phyloP scores from a whole-genome alignment of 371 early-diverging fungal species.

The Apophysomyces sp. region DNA sequence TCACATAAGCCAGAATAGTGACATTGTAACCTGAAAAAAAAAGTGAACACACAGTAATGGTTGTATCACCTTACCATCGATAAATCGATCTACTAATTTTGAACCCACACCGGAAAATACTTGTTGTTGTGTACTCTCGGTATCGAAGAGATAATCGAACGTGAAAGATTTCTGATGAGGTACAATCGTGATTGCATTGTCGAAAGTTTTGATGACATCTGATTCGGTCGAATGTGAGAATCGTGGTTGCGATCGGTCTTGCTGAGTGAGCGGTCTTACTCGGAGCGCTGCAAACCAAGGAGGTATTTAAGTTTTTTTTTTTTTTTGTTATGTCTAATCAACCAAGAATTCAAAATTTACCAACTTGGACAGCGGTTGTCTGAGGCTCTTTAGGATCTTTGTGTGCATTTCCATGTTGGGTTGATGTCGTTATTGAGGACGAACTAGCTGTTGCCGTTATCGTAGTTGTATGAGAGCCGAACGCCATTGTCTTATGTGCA shows the following conservation, averaged over 20 bases:
- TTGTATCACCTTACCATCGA: conserved; percentile 69
- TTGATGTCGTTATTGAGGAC: conserved; percentile 6
- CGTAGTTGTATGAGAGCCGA: conserved; percentile 2
- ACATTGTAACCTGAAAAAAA: conserved; percentile 83
- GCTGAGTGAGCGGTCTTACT: conserved; percentile 53
- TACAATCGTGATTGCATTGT: conserved; percentile 40
- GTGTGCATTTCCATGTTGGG: not conserved
- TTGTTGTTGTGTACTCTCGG: conserved; percentile 67
- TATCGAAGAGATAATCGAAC: conserved; percentile 78
- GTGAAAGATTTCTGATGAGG: conserved; percentile 62
- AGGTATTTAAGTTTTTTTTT: conserved; percentile 1
- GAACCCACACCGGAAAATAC: conserved; percentile 71
- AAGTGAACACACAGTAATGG: conserved; percentile 6
- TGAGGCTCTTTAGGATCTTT: conserved; percentile 11
- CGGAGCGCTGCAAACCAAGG: conserved; percentile 42
- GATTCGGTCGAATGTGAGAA: conserved; percentile 43
- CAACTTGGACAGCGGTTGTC: conserved; percentile 36
- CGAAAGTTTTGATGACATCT: conserved; percentile 40
- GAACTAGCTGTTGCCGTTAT: conserved; percentile 1
- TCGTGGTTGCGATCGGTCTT: conserved; percentile 47
- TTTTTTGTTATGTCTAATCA: too few species aligned
- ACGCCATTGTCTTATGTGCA: conserved; percentile 13
- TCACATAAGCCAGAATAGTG: conserved; percentile 95
- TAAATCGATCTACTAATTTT: conserved; percentile 79
- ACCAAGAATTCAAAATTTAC: conserved; percentile 8